Evolutionary conservation across 805 yeast species (phyloP), one percentile per base, ranked within the genome.

Genomic region (Suhomyces faveliae): DNA sequence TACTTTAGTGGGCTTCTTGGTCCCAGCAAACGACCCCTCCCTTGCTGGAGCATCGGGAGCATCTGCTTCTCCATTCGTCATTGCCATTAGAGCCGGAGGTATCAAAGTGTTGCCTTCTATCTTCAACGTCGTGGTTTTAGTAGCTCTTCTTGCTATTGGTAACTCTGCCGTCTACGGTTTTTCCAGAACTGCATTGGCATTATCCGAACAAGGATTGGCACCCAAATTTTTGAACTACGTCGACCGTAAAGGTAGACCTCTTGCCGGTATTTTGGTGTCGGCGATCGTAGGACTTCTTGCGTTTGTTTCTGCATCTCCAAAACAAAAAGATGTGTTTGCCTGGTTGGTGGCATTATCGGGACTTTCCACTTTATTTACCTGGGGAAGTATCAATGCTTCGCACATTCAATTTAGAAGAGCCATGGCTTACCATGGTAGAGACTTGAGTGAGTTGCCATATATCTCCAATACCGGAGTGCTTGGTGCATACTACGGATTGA

Each of bases 381-480:
- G 66, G 66, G 66, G 60, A 12, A 48, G 60, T 13, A 60, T 62
- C 48, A 56, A 61, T 27, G 58, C 55, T 19, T 54, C 64, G 12
- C 54, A 53, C 42, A 54, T 62, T 40, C 57, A 63, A 25, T 61
- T 62, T 55, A 53, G 66, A 30, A 56, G 62, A 10, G 66, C 66
- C 11, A 49, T 60, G 63, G 44, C 40, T 10, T 37, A 29, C 24
- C 52, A 53, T 17, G 79, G 78, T 21, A 66, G 76, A 47, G 50
- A 70, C 6, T 50, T 70, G 19, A 66, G 62, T 4, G 84, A 81
- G 37, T 67, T 84, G 43, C 86, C 85, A 0, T 84, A 74, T 62
- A 63, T 62, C 43, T 70, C 85, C 29, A 56, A 67, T n/a, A 81
- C 81, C 5, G 83, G 81, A 22, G 49, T 67, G 2, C 43, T 47